phyloP scores from a whole-genome alignment of 805 yeast genomes.

The Zygosaccharomyces lentus region DNA sequence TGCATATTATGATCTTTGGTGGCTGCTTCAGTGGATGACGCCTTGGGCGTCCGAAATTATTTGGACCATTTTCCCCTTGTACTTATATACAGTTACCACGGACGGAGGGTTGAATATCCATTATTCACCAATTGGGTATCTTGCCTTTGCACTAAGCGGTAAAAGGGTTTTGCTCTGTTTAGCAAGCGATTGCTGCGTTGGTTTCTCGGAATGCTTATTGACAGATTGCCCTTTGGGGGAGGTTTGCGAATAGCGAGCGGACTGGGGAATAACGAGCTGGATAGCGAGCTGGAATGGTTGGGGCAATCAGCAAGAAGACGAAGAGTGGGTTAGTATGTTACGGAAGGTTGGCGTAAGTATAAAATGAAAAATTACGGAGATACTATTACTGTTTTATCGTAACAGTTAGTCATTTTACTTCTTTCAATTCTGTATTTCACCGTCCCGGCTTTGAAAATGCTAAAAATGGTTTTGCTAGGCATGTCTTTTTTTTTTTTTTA shows the following conservation, averaged over 20 bases:
- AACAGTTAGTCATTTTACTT: too few species aligned
- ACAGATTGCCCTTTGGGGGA: background rate
- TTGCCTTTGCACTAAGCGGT: background rate
- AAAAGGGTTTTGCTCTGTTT: conserved; percentile 8
- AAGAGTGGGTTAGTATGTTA: too few species aligned
- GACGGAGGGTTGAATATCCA: background rate
- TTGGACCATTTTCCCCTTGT: conserved; percentile 1
- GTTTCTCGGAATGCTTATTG: conserved; percentile 1
- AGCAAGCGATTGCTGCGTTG: conserved; percentile 4
- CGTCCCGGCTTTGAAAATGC: too few species aligned
- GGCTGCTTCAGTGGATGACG: background rate
- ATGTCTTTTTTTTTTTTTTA: too few species aligned
- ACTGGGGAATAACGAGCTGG: background rate
- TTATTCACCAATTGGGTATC: conserved; percentile 2
- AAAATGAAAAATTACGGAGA: too few species aligned
- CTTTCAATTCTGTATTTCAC: too few species aligned
- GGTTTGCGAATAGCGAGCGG: background rate
- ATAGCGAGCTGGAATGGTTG: background rate
- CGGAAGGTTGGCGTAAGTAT: too few species aligned
- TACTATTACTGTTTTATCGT: too few species aligned
- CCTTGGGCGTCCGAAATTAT: background rate
- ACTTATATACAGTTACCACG: conserved; percentile 1
- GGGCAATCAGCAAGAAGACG: too few species aligned
- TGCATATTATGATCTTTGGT: conserved; percentile 46
- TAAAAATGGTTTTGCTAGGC: too few species aligned